Evolutionary conservation across 306 rosid species (phyloP), one percentile per base, ranked within the genome.

Genomic region (Casuarina cunninghamiana): DNA sequence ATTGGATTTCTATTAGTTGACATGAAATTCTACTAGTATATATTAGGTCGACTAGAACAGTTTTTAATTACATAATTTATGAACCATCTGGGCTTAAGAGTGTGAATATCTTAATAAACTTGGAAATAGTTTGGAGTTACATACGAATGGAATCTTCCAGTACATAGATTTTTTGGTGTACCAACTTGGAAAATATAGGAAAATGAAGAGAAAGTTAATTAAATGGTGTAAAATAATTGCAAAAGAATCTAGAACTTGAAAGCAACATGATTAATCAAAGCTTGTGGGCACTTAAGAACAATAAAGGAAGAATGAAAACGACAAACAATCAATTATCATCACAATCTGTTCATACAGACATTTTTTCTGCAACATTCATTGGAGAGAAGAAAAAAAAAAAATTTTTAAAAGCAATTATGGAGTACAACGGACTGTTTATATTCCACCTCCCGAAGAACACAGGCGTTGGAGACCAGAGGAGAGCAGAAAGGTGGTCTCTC

Each of bases 401-500:
- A 44, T 4, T n/a, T 4, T 5, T 58, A 45, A 19, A 76, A 69
- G 50, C 11, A 51, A 45, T 44, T 43, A 39, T 53, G 32, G 32
- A 9, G 43, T 19, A 10, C n/a, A 32, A 21, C 26, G 10, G 3
- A 26, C 73, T 43, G 42, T 10, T 53, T 62, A n/a, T 72, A 42
- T 71, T 38, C 73, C 67, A 9, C 61, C 41, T n/a, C 76, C 48
- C 75, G 45, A 48, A 65, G 60, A 16, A 54, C 66, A 68, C 10
- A 69, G 75, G 70, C 53, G 63, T 12, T 70, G 49, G 85, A 78
- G 88, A 72, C 5, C 76, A 80, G 84, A 82, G 82, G 71, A 67
- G 85, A 65, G 77, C 81, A 80, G 72, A 80, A 58, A 48, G 62
- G 69, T 69, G 72, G 43, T 74, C 74, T 71, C 53, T 76, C 69